Conservation (phyloP, 208 protist genomes). For the Leishmania tarentolae region DNA sequence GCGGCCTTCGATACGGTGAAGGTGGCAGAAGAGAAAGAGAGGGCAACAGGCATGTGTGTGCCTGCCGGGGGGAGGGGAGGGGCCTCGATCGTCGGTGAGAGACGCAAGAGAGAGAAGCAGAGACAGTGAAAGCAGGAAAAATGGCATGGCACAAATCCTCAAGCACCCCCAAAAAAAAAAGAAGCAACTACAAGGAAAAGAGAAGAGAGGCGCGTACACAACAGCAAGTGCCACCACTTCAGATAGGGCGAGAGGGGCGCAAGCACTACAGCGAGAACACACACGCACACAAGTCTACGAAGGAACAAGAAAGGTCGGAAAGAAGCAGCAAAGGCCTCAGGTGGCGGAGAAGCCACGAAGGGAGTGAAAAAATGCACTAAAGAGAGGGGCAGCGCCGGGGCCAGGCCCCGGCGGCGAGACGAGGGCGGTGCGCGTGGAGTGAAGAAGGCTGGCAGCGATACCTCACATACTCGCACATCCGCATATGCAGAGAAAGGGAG, state of each 20-base stretch:
- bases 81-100: background rate
- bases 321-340: background rate
- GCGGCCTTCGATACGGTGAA: too few species aligned
- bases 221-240: too few species aligned
- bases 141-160: too few species aligned
- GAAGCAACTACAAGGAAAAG: background rate
- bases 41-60: background rate
- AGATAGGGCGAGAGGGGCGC: background rate
- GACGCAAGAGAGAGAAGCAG: too few species aligned
- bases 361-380: background rate
- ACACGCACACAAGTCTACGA: background rate
- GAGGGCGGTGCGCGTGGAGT: too few species aligned
- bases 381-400: too few species aligned
- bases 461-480: background rate
- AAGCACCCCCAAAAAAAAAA: background rate
- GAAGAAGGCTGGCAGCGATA: background rate
- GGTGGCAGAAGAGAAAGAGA: background rate
- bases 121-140: too few species aligned
- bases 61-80: background rate
- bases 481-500: background rate
- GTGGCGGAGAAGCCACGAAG: too few species aligned
- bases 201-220: background rate
- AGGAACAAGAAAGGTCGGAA: background rate
- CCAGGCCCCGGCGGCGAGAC: too few species aligned
- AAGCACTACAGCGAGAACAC: background rate